A percentile compares a stretch with the other conserved stretches of the same genome.
These are phyloP conservation scores for Rhexocercosporidium sp. DNA, from an alignment of 2,329 filamentous ascomycete genomes.

Conservation along the genomic window DNA sequence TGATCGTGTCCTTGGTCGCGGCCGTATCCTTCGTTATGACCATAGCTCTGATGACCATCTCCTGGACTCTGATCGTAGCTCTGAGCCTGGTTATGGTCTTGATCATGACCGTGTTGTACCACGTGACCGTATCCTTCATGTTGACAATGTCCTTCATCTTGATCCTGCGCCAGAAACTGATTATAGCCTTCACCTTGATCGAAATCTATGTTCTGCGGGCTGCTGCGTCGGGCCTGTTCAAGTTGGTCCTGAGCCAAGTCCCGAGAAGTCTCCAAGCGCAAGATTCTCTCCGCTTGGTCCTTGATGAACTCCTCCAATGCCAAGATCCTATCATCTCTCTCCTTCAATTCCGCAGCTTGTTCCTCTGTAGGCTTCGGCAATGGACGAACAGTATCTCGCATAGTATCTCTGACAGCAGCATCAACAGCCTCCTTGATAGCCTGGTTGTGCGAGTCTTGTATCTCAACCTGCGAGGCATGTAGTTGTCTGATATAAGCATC, in stretches of 20 bases:
- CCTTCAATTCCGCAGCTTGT: neutral
- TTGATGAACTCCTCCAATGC: neutral
- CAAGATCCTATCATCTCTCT: neutral
- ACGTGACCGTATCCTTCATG: neutral
- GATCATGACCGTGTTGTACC: no score
- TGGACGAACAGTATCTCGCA: neutral
- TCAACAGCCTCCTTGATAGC: neutral
- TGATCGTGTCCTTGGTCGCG: neutral
- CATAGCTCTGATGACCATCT: neutral
- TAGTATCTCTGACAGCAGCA: neutral
- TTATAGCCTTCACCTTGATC: neutral
- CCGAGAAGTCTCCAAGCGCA: neutral
- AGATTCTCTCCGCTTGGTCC: neutral
- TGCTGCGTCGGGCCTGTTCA: neutral
- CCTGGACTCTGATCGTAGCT: no score
- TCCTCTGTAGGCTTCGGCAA: neutral
- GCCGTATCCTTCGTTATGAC: neutral
- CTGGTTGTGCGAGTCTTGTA: neutral
- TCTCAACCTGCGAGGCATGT: neutral
- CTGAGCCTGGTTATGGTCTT: no score
- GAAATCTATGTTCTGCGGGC: neutral
- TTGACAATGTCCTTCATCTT: neutral
- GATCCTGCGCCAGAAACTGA: neutral
- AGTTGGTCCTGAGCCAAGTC: neutral
- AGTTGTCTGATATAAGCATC: neutral